Conservation (phyloP, 1,284 basidiomycete genomes). For the Mycocalia duriaeana region DNA sequence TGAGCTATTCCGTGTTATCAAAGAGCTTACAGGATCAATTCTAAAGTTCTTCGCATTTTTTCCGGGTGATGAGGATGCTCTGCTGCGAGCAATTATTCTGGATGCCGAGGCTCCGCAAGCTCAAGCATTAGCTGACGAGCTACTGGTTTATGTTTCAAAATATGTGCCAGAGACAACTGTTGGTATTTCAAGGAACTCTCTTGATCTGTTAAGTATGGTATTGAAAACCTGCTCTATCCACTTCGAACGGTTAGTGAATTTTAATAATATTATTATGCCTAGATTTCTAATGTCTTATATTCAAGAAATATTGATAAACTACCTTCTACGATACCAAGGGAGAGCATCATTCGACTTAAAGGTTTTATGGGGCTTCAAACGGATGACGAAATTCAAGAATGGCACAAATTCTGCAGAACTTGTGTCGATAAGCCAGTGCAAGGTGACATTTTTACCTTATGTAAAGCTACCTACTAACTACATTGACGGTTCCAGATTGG, state of each 20-base stretch:
- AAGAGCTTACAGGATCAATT: background rate
- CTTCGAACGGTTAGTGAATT: conserved; percentile 1
- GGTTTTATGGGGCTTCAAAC: background rate
- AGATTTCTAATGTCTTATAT: background rate
- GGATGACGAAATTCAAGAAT: conserved; percentile 1
- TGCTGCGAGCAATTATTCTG: background rate
- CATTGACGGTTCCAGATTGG: background rate
- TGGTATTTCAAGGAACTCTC: background rate
- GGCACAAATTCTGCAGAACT: conserved; percentile 1
- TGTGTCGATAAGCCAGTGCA: background rate
- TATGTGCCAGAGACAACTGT: background rate
- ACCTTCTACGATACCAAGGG: background rate
- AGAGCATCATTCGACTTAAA: conserved; percentile 1
- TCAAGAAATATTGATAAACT: conserved; percentile 5
- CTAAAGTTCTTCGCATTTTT: conserved; percentile 2
- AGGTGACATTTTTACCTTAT: background rate
- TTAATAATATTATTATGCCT: background rate
- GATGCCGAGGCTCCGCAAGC: background rate
- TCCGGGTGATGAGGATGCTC: background rate
- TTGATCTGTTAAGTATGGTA: background rate
- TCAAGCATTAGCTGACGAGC: background rate
- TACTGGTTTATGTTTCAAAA: background rate
- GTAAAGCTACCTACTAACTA: background rate
- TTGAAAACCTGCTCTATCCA: conserved; percentile 3
- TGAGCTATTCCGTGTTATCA: background rate